A percentile compares a stretch with the other conserved stretches of the same genome.
phyloP scores from a whole-genome alignment of 108 stramenopile species.

The Conticribra weissflogii region DNA sequence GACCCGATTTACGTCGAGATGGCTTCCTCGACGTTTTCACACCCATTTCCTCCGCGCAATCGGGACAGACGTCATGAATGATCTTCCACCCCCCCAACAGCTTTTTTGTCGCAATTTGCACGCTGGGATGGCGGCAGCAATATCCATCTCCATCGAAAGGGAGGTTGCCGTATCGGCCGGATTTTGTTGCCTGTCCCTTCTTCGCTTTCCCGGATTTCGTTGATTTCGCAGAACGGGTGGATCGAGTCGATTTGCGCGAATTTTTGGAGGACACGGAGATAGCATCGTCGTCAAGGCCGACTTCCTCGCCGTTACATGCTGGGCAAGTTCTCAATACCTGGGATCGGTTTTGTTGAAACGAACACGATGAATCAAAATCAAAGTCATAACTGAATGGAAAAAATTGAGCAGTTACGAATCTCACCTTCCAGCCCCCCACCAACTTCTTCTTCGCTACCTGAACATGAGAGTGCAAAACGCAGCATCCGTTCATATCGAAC shows the following conservation, averaged over 20 bases:
- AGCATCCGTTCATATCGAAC: slow-evolving; percentile 23
- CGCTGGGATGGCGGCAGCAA: slow-evolving; percentile 13
- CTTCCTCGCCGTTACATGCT: slow-evolving; percentile 16
- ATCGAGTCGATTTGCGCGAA: slow-evolving; percentile 7
- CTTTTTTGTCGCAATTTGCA: slow-evolving; percentile 16
- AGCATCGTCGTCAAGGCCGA: slow-evolving; percentile 18
- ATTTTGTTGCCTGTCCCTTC: not conserved
- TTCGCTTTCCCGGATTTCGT: not conserved
- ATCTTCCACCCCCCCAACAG: slow-evolving; percentile 18
- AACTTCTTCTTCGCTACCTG: slow-evolving; percentile 33
- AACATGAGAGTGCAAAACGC: slow-evolving; percentile 17
- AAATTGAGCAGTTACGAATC: too few species aligned
- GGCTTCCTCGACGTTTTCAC: not conserved
- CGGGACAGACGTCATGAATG: slow-evolving; percentile 12
- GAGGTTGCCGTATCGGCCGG: slow-evolving; percentile 13
- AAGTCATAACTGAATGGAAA: too few species aligned
- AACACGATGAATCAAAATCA: too few species aligned
- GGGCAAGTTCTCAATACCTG: slow-evolving; percentile 24
- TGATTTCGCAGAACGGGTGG: not conserved
- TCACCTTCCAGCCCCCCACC: slow-evolving; percentile 24
- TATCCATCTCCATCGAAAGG: slow-evolving; percentile 26
- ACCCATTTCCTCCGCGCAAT: slow-evolving; percentile 8
- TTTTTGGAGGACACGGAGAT: slow-evolving; percentile 6
- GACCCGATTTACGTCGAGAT: slow-evolving; percentile 12
- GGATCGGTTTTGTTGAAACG: too few species aligned